Conservation (phyloP, 495 filamentous ascomycete species). For the Aspergillus nidulans region DNA sequence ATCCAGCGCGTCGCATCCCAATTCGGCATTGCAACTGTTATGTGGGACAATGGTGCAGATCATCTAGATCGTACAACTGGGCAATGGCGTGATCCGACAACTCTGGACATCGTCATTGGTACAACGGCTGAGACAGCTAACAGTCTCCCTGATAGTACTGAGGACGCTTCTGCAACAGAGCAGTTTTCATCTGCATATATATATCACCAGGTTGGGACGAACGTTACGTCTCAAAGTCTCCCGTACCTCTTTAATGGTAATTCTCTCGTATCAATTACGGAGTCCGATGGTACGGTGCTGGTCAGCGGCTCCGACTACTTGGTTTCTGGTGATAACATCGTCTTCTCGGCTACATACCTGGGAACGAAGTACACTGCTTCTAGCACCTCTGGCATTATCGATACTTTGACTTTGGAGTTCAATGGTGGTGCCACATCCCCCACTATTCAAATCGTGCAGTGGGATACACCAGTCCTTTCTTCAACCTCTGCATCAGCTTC, state of each 20-base stretch:
- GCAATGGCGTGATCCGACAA: slow-evolving; percentile 48
- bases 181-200: slow-evolving; percentile 51
- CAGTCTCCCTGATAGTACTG: slow-evolving; percentile 50
- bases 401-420: slow-evolving; percentile 50
- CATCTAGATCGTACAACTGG: slow-evolving; percentile 38
- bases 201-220: slow-evolving; percentile 49
- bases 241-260: slow-evolving; percentile 54
- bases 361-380: slow-evolving; percentile 34
- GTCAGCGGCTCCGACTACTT: slow-evolving; percentile 41
- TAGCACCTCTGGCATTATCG: slow-evolving; percentile 38
- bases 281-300: slow-evolving; percentile 30
- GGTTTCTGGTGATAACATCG: slow-evolving; percentile 39
- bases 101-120: slow-evolving; percentile 42
- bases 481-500: slow-evolving; percentile 37
- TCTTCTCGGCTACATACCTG: slow-evolving; percentile 46
- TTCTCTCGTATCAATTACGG: slow-evolving; percentile 41
- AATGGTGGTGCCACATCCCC: slow-evolving; percentile 41
- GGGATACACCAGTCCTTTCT: slow-evolving; percentile 40
- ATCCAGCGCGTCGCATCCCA: slow-evolving; percentile 44
- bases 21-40: slow-evolving; percentile 42
- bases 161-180: slow-evolving; percentile 37
- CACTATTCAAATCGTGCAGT: slow-evolving; percentile 46
- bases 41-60: slow-evolving; percentile 56
- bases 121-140: slow-evolving; percentile 43
- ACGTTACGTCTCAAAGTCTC: slow-evolving; percentile 36